Conservation (phyloP, 2,329 filamentous ascomycete genomes). For the Bipolaris sorokiniana region DNA sequence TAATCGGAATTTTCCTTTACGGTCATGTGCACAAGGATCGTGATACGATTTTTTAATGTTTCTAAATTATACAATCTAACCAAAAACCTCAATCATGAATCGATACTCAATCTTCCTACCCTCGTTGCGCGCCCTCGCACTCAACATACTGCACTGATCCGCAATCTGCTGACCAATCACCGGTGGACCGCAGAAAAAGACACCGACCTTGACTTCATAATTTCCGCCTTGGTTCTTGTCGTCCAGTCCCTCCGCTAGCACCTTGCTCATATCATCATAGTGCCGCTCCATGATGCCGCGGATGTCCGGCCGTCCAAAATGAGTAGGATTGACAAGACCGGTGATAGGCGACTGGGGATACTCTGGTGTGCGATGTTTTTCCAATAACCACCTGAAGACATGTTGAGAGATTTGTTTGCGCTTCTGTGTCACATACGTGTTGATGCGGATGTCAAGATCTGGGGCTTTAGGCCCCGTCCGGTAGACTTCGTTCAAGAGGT, state of each 20-base stretch:
- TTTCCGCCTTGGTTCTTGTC: slow-evolving; percentile 28
- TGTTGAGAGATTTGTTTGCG: slow-evolving; percentile 61
- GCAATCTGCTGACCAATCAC: slow-evolving; percentile 62
- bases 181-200: slow-evolving; percentile 64
- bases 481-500: slow-evolving; percentile 58
- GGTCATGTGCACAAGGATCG: not conserved
- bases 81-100: slow-evolving; percentile 66
- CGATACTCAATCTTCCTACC: slow-evolving; percentile 61
- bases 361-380: slow-evolving; percentile 60
- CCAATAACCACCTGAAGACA: slow-evolving; percentile 63
- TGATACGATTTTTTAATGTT: too few relatives aligned
- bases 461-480: slow-evolving; percentile 45
- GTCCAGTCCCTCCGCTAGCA: slow-evolving; percentile 23
- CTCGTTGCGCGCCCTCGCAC: slow-evolving; percentile 58
- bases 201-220: slow-evolving; percentile 56
- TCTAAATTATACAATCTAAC: slow-evolving; percentile 31
- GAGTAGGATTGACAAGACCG: slow-evolving; percentile 60
- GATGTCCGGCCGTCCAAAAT: slow-evolving; percentile 63
- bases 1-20: too few relatives aligned
- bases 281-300: slow-evolving; percentile 60
- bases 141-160: slow-evolving; percentile 60
- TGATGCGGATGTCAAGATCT: slow-evolving; percentile 60
- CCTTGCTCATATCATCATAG: slow-evolving; percentile 59
- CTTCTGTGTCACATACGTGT: slow-evolving; percentile 64
- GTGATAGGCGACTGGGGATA: slow-evolving; percentile 62